These are phyloP conservation scores for Boletus reticulatus DNA, from an alignment of 768 basidiomycete genomes.

Conservation along the genomic window DNA sequence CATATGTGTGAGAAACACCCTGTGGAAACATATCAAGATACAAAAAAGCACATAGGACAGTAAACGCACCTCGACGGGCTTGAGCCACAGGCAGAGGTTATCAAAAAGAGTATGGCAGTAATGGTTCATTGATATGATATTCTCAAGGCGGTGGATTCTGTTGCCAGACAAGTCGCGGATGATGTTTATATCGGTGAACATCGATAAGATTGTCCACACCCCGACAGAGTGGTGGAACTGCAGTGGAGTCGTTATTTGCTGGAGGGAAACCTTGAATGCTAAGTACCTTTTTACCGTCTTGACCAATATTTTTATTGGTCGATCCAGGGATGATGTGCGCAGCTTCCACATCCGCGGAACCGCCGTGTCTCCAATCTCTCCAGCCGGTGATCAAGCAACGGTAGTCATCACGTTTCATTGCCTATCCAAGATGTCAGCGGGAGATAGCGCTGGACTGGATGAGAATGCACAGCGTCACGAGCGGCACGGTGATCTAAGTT, in stretches of 20 bases:
- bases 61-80: neutral
- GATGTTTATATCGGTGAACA: neutral
- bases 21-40: neutral
- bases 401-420: neutral
- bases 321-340: slow-evolving; percentile 1
- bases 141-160: neutral
- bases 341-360: neutral
- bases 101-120: neutral
- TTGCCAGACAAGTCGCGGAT: neutral
- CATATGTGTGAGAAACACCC: neutral
- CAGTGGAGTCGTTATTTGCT: neutral
- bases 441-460: neutral
- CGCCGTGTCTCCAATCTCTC: neutral
- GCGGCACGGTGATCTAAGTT: neutral
- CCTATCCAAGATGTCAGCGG: neutral
- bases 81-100: neutral
- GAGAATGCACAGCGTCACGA: neutral
- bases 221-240: neutral
- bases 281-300: neutral
- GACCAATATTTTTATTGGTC: neutral
- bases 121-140: neutral
- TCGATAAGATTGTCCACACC: neutral
- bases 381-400: neutral
- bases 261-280: neutral
- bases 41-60: neutral